Conservation (phyloP, 345 rosid genomes). For the Clausena lansium region DNA sequence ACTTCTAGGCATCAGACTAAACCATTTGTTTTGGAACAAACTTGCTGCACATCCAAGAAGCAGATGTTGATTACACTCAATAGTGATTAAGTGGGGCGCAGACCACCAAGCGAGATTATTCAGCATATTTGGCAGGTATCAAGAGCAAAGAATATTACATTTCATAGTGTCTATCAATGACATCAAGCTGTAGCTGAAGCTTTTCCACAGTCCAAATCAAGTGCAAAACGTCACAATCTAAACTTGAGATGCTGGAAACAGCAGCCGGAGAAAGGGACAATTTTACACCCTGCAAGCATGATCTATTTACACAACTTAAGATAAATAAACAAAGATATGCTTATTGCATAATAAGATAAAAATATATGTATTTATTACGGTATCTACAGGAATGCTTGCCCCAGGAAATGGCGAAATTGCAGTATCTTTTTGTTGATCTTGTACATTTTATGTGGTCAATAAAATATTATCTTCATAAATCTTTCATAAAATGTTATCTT, state of each 20-base stretch:
- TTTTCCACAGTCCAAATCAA: constrained; percentile 74
- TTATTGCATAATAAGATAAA: background rate
- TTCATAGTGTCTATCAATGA: constrained; percentile 66
- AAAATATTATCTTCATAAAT: no score
- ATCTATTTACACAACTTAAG: constrained; percentile 7
- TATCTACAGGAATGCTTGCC: background rate
- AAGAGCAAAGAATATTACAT: constrained; percentile 37
- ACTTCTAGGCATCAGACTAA: background rate
- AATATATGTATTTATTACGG: background rate
- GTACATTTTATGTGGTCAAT: background rate
- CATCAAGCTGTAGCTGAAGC: constrained; percentile 75
- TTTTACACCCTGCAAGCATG: constrained; percentile 68
- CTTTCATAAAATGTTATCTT: background rate
- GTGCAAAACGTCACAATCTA: constrained; percentile 75
- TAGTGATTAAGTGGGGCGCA: background rate
- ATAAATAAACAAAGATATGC: background rate
- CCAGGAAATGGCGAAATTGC: background rate
- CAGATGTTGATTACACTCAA: background rate
- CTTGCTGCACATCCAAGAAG: background rate
- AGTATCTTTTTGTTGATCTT: background rate
- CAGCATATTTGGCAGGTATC: constrained; percentile 2
- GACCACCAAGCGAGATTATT: background rate
- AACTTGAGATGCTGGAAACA: constrained; percentile 49
- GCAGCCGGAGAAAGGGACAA: constrained; percentile 59
- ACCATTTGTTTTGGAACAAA: constrained; percentile 4